Evolutionary conservation across 192 early-diverging fungal genomes (phyloP).

Genomic region (Coemansia sp.): DNA sequence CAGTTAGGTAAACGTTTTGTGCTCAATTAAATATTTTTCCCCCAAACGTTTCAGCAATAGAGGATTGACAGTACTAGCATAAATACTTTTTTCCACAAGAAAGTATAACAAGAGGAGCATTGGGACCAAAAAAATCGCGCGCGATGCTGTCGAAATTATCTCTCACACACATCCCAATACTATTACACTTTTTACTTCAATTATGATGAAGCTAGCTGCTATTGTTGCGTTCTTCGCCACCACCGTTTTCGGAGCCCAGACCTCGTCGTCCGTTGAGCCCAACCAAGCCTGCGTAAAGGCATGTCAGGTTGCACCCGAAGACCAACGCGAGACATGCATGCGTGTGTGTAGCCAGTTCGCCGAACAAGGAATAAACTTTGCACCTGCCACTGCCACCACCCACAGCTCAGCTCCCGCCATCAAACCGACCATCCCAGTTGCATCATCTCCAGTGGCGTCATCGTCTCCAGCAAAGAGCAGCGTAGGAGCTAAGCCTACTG

Average conservation of each 20-base stretch:
- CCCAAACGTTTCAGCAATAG: neutral
- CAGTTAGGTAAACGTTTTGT: neutral
- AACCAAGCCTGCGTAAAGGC: conserved; percentile 27
- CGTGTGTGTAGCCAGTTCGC: conserved; percentile 36
- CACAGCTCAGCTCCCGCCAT: neutral
- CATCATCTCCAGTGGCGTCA: neutral
- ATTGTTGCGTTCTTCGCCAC: neutral
- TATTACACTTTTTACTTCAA: neutral
- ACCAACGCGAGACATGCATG: conserved; percentile 37
- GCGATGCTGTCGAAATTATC: neutral
- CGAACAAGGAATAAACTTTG: conserved; percentile 27
- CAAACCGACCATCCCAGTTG: neutral
- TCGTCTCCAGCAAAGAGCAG: too few relatives aligned
- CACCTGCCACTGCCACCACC: conserved; percentile 12
- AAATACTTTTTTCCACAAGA: neutral
- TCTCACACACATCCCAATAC: neutral
- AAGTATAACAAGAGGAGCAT: neutral
- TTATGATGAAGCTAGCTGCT: conserved; percentile 24
- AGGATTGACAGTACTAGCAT: neutral
- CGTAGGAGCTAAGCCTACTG: neutral
- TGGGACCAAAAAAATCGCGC: neutral
- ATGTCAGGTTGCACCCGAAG: conserved; percentile 26
- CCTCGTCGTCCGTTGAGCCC: neutral
- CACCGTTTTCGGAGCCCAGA: conserved; percentile 5
- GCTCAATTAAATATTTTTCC: neutral